Evolutionary conservation across 345 rosid species (phyloP), one percentile per base, ranked within the genome.

Genomic region (Excoecaria cochinchinensis): DNA sequence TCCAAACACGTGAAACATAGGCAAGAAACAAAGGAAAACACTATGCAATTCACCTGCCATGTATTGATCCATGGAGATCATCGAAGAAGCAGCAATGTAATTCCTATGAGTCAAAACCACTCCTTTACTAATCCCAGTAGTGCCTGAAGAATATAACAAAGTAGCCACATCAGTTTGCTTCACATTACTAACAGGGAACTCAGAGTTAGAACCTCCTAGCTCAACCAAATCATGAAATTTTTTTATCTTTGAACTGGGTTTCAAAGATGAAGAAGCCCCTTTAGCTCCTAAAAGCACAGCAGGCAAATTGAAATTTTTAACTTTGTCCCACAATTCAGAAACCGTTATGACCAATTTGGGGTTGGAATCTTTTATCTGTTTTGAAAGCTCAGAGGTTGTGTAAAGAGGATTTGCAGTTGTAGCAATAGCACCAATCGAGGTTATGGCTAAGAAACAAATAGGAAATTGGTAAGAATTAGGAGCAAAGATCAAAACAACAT

Each of bases 1-100:
- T 2, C 97, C 99, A 80, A 90, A 95, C 17, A 95, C 91, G 82
- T 95, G 99, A 74, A 92, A 92, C 99, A 95, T 90, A 0, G 99
- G 99, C 77, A 95, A 82, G 52, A 86, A 84, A 55, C 95, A 92
- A 56, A 95, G 79, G 81, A 75, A 86, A 16, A 87, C 88, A 9
- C 66, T 44, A 71, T 91, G 80, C 67, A 52, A 21, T 70, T 89
- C 94, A 58, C 91, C 89, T 31, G 85, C 82, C 3, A 88, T 52
- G 44, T 89, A 90, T 74, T 90, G 88, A 70, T 90, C 90, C 88
- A 60, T 68, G 1, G 70, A 51, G 17, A 85, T 2, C 84, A 89
- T 90, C 58, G 76, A 16, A 4, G 93, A 77, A 3, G 97, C 85
- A 3, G 97, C 94, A 9, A 95, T 91, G 79, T 87, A 90, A 63